These are phyloP conservation scores for Colletotrichum sp. DNA, from an alignment of 2,329 filamentous ascomycete genomes.

Conservation along the genomic window DNA sequence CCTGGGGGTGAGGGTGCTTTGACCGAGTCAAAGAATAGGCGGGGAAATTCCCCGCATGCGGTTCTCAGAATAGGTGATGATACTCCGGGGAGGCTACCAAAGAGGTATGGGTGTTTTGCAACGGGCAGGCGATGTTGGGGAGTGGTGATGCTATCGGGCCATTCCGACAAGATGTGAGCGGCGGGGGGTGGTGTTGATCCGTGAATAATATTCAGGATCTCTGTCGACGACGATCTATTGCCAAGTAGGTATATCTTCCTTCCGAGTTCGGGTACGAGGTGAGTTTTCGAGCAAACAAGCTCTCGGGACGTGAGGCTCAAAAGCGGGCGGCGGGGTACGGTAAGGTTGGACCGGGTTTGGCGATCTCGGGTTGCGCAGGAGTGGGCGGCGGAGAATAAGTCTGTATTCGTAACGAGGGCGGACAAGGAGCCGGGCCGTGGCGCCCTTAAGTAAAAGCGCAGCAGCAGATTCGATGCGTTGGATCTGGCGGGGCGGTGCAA, in stretches of 20 bases:
- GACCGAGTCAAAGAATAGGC: conserved; percentile 25
- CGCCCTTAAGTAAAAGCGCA: conserved; percentile 15
- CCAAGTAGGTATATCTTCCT: not conserved
- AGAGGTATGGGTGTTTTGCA: conserved; percentile 19
- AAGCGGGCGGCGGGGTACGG: not conserved
- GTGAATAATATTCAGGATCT: not conserved
- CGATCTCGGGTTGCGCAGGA: not conserved
- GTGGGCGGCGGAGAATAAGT: not conserved
- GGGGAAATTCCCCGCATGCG: conserved; percentile 26
- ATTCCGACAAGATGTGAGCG: conserved; percentile 9
- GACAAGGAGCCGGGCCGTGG: conserved; percentile 13
- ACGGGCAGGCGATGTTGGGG: not conserved
- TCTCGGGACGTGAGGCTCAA: not conserved
- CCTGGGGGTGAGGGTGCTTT: conserved; percentile 20
- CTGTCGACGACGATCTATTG: not conserved
- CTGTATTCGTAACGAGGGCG: not conserved
- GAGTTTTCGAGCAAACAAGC: not conserved
- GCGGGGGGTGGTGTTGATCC: not conserved
- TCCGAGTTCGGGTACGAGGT: not conserved
- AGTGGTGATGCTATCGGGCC: conserved; percentile 19
- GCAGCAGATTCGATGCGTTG: not conserved
- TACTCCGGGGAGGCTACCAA: conserved; percentile 19
- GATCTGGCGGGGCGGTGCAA: conserved; percentile 17
- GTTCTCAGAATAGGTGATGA: conserved; percentile 18
- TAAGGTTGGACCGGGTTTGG: not conserved